Base-by-base conservation (phyloP, 768 basidiomycete genomes). In the Mrakia gelida region DNA sequence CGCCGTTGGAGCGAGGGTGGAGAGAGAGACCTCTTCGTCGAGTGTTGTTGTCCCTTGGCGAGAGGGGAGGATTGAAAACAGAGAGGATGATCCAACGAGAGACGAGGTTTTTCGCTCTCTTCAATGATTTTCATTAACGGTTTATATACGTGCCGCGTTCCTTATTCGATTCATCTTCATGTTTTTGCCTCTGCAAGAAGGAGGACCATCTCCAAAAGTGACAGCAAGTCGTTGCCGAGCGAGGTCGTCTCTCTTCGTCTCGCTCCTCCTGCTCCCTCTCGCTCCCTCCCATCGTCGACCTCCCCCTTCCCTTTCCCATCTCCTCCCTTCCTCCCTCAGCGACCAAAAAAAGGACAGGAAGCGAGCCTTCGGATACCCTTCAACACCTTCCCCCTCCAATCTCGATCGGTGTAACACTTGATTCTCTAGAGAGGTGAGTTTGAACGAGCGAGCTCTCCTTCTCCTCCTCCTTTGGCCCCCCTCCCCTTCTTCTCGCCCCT, bases 21-120 rank as follows among this genome's bases (percentile, higher is more conserved):
- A 26, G 54, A n/a, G 54, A 26, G 54, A 56, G 26, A 54, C 38
- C 38, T 45, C 45, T 45, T 45, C 45, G 16, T 23, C 23, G 26
- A 56, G 54, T 56, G 54, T 56, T 56, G 54, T 56, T 56, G 54
- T n/a, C 54, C 54, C 54, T 56, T 56, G 54, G 54, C 54, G 54
- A 26, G 23, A 10, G 15, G 5, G 5, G 45, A 15, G 5, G 45
- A 15, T 7, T 7, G 45, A 10, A 45, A 15, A 45, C 38, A 13
- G 11, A 45, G 45, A 45, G 15, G 45, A 10, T 2, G 45, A 45
- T 2, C 45, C 11, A 45, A 45, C 45, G 41, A 11, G 41, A 5
- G 41, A 43, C 41, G 41, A 45, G 5, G 15, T 10, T 45, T 45
- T 45, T 45, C n/a, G n/a, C n/a, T n/a, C n/a, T n/a, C n/a, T n/a